These are phyloP conservation scores for Dendrobium chrysotoxum DNA, from an alignment of 106 monocot genomes.

Conservation along the genomic window DNA sequence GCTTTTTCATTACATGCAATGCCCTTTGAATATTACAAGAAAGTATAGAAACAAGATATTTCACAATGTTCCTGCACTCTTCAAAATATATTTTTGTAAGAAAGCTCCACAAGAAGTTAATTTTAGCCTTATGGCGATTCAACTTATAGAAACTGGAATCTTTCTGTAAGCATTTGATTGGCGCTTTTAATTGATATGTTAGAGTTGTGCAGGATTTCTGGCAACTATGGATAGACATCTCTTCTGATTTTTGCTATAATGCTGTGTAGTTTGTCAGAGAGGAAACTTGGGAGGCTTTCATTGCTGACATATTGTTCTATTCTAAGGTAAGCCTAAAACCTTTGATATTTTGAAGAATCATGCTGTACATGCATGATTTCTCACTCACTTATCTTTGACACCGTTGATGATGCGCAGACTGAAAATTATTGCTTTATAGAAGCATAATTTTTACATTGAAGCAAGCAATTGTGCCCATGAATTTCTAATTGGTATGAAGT, in stretches of 20 bases:
- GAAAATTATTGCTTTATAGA: background rate
- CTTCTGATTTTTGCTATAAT: constrained; percentile 6
- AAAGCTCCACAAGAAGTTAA: too few species aligned
- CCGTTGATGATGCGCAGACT: background rate
- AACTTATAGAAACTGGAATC: too few species aligned
- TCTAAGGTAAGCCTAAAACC: constrained; percentile 47
- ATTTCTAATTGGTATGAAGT: background rate
- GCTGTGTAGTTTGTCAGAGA: constrained; percentile 55
- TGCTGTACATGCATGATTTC: background rate
- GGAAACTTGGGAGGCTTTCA: constrained; percentile 74
- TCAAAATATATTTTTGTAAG: too few species aligned
- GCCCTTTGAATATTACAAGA: background rate
- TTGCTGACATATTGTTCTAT: constrained; percentile 63
- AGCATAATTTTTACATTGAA: background rate
- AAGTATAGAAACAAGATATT: too few species aligned
- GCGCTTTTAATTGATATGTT: background rate
- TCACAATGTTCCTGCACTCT: too few species aligned
- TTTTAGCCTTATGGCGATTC: too few species aligned
- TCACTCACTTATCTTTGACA: background rate
- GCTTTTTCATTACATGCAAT: background rate
- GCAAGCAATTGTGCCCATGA: background rate
- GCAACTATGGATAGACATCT: background rate
- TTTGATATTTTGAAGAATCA: background rate
- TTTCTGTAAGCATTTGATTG: background rate
- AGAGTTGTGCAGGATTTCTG: background rate